Base-by-base conservation (phyloP, 805 yeast species). In the Candida andamanensis region DNA sequence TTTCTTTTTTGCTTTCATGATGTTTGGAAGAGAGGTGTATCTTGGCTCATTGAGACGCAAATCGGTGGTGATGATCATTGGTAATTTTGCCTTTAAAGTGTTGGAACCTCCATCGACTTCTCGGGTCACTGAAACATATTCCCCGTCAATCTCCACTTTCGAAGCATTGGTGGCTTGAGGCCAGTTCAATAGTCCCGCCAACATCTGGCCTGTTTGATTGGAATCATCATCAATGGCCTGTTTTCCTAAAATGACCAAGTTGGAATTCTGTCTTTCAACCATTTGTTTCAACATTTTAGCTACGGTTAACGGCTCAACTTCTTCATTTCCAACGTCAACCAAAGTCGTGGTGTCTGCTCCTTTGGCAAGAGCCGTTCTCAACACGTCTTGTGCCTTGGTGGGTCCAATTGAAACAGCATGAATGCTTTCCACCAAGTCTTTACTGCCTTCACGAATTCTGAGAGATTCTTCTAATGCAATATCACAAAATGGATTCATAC, bases 1-100 rank as follows among this genome's bases (percentile, higher is more conserved):
- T 70, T 86, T 89, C 76, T 89, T 89, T 70, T 92, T 92, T 35
- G 97, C 97, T 69, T 92, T 92, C 97, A 92, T 92, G 67, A 89
- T 76, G 58, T 90, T 92, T 39, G 96, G 97, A 53, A 92, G 71
- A 10, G 95, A 77, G n/a, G 95, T 95, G 51, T 86, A 92, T 49
- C 97, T 79, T 26, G 99, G 98, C 54, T 78, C 92, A 58, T 92
- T 92, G 52, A 92, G 74, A 59, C 98, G 80, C 47, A 92, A 70
- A 58, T 92, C 99, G 2, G 97, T 82, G 17, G 97, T 89, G 47
- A 92, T 75, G 33, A 92, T 74, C 66, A 87, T 51, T 25, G 98
- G 98, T 37, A 89, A 69, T 38, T 74, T 64, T 19, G 95, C 85
- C 30, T 72, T 69, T 36, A 92, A 67, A 10, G 85, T 78, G 56